Base-by-base conservation (phyloP, 495 filamentous ascomycete genomes). In the Penicillium taxi region DNA sequence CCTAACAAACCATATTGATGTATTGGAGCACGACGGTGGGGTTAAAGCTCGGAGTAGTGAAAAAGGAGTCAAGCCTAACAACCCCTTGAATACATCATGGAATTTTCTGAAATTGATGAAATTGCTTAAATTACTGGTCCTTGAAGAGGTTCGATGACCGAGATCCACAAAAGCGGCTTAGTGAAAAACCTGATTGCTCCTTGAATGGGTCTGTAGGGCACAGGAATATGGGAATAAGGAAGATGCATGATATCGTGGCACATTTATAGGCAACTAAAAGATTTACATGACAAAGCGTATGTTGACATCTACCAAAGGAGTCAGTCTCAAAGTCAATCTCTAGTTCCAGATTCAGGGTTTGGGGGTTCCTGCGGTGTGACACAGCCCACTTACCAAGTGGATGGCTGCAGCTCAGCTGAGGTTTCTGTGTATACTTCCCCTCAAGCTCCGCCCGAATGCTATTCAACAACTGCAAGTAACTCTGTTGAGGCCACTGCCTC, bases 391-490 rank as follows among this genome's bases (percentile, higher is more conserved):
- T 74, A 96, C 90, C 83, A 64, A 96, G 72, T 33, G 90, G 90
- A 69, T 96, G 90, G 65, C 86, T 94, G 69, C 88, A 90, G 61
- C 87, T 94, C 44, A 98, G 72, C 70, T 98, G 91, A 48, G 91
- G 91, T 71, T 95, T 96, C 64, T 98, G 91, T 20, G 78, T 80
- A 58, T 98, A 98, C 57, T 89, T 90, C 14, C 77, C 82, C 40
- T 86, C 75, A 41, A 98, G 70, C 60, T 96, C 93, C 39, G 90
- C 81, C 7, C 91, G 82, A 56, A 98, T 95, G 60, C 75, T 86
- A 63, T 93, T 96, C 44, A 98, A 70, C 37, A 98, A 65, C 61
- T 94, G 84, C 30, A 96, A 82, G 47, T 96, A 96, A 67, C 85
- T 94, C 70, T 96, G 93, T 43, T 96, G 81, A 1, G 91, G 90